phyloP scores from a whole-genome alignment of 108 stramenopile genomes.

The Seminavis robusta region DNA sequence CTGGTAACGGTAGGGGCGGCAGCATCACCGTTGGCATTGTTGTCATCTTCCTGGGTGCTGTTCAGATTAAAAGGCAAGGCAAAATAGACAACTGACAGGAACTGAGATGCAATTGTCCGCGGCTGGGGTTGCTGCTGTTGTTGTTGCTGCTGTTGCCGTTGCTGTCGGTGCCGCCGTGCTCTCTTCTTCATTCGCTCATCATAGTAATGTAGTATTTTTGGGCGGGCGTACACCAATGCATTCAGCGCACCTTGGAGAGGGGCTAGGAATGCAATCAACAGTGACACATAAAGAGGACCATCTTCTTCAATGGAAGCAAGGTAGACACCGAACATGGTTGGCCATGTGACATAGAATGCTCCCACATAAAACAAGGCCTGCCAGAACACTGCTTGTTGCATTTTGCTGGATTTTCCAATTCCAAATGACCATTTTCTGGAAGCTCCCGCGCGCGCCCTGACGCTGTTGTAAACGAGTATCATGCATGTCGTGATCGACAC shows the following conservation, averaged over 20 bases:
- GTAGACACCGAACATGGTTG: background rate
- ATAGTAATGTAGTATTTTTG: slow-evolving; percentile 3
- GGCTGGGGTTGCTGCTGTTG: too few relatives aligned
- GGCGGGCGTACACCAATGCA: slow-evolving; percentile 33
- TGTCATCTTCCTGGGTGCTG: too few relatives aligned
- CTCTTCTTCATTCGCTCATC: too few relatives aligned
- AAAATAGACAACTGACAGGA: too few relatives aligned
- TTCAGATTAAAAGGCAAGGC: too few relatives aligned
- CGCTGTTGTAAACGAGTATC: background rate
- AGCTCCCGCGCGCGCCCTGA: background rate
- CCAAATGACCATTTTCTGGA: background rate
- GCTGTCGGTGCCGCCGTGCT: too few relatives aligned
- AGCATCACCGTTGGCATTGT: too few relatives aligned
- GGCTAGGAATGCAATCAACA: slow-evolving; percentile 8
- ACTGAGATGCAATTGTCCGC: too few relatives aligned
- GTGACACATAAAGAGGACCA: background rate
- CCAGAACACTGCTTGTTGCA: background rate
- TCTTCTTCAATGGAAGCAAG: background rate
- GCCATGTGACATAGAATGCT: slow-evolving; percentile 1
- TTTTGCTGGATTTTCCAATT: background rate
- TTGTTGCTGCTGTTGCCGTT: too few relatives aligned
- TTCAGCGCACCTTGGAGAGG: slow-evolving; percentile 51
- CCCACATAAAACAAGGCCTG: background rate
- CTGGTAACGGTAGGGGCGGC: too few relatives aligned
- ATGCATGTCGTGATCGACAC: background rate